These are phyloP conservation scores for Chionographis japonica DNA, from an alignment of 106 monocot species.

Conservation along the genomic window DNA sequence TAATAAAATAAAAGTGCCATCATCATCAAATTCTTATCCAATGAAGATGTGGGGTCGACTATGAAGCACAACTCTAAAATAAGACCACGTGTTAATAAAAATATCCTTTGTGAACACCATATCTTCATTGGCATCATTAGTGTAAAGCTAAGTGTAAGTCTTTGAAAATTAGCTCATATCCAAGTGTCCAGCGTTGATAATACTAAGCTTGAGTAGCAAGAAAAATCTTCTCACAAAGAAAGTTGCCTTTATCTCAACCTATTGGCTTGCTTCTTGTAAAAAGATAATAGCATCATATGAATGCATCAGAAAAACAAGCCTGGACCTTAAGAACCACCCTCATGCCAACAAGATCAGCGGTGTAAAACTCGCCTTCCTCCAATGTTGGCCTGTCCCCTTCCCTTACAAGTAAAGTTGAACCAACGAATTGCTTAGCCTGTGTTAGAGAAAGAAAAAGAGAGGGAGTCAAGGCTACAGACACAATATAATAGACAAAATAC, in stretches of 20 bases:
- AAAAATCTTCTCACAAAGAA: neutral
- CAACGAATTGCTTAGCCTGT: conserved; percentile 86
- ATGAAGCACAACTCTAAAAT: too few relatives aligned
- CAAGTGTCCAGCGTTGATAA: too few relatives aligned
- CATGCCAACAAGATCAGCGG: conserved; percentile 88
- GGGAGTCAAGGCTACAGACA: conserved; percentile 1
- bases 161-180: too few relatives aligned
- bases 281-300: neutral
- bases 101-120: too few relatives aligned
- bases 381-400: conserved; percentile 70
- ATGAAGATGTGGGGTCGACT: too few relatives aligned
- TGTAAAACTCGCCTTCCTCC: conserved; percentile 87
- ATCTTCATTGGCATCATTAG: too few relatives aligned
- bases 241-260: neutral
- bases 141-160: too few relatives aligned
- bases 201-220: too few relatives aligned
- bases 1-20: too few relatives aligned
- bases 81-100: too few relatives aligned
- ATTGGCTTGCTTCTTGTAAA: neutral
- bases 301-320: conserved; percentile 4
- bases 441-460: conserved; percentile 4
- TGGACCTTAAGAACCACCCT: conserved; percentile 81
- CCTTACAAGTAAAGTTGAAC: conserved; percentile 68
- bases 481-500: neutral
- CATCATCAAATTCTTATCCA: too few relatives aligned